These are phyloP conservation scores for Neopestalotiopsis sp. DNA, from an alignment of 2,329 filamentous ascomycete genomes.

Conservation along the genomic window DNA sequence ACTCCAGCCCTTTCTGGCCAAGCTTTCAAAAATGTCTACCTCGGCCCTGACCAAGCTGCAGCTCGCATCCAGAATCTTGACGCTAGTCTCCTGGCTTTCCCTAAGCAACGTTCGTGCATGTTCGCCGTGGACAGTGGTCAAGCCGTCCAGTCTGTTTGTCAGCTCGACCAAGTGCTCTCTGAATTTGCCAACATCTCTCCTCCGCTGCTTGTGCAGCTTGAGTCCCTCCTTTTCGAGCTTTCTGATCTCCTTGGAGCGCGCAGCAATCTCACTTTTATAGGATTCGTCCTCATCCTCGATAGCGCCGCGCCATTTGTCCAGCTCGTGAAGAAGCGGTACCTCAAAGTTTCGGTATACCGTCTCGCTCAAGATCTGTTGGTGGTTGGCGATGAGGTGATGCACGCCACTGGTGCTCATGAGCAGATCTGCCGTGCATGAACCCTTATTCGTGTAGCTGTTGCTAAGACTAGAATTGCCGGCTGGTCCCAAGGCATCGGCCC, in stretches of 20 bases:
- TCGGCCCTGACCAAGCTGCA: conserved; percentile 71
- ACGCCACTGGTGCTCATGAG: conserved; percentile 68
- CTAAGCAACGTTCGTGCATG: conserved; percentile 65
- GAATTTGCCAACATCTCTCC: conserved; percentile 66
- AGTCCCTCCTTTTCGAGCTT: conserved; percentile 69
- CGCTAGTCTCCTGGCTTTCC: conserved; percentile 70
- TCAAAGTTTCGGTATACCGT: conserved; percentile 73
- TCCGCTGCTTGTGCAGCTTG: conserved; percentile 64
- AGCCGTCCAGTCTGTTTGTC: conserved; percentile 65
- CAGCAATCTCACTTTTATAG: conserved; percentile 61
- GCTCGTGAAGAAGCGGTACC: conserved; percentile 71
- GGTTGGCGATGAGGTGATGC: conserved; percentile 72
- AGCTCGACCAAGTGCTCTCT: conserved; percentile 68
- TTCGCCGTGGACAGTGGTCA: conserved; percentile 65
- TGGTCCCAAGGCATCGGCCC: conserved; percentile 60
- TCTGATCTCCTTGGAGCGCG: conserved; percentile 65
- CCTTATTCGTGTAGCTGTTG: conserved; percentile 53
- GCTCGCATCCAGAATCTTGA: conserved; percentile 66
- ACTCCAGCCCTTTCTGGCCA: conserved; percentile 71
- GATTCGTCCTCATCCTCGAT: conserved; percentile 69
- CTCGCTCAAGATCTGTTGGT: conserved; percentile 73
- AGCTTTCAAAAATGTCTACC: conserved; percentile 71
- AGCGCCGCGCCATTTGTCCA: conserved; percentile 68
- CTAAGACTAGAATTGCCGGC: conserved; percentile 43
- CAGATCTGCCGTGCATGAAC: conserved; percentile 66